Base-by-base conservation (phyloP, 2,329 filamentous ascomycete genomes). In the Colletotrichum sp. region DNA sequence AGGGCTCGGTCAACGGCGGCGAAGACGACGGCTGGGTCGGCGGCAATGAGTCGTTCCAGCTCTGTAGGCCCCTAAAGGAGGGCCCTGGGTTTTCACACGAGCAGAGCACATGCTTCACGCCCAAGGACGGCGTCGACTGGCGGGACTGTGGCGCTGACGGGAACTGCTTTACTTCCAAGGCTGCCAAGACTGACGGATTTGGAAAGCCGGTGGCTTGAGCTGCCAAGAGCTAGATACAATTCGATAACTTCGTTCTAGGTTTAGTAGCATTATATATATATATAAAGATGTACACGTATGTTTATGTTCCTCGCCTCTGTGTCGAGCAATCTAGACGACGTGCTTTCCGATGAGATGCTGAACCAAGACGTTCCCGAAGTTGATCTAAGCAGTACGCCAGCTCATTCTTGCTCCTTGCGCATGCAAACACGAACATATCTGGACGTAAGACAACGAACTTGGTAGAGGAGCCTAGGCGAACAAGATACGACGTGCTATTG, bases 31-130 rank as follows among this genome's bases (percentile, higher is more conserved):
- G 43, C 0, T 52, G 18, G n/a, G n/a, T 52, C 6, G 43, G 43
- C 4, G 43, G n/a, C 1, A 1, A 7, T 1, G 43, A 48, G n/a
- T 48, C 43, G n/a, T 3, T 2, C 0, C 0, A 48, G 3, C 43
- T n/a, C n/a, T 48, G 43, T 48, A 18, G 2, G 6, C 32, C 32
- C 2, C 32, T 34, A 13, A 36, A 36, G 13, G 13, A 36, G 13
- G 34, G 34, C 6, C 34, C 13, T 36, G 13, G 34, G 6, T 36
- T 15, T 3, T 3, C 2, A 36, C 13, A 36, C 6, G 34, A 48
- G 38, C 5, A 9, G 18, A 48, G 43, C 43, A 21, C 43, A 13
- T 52, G 43, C 43, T 52, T 52, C 43, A 52, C 43, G 6, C 43
- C 43, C 6, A 52, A 21, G n/a, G 43, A 52, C 0, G 43, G n/a